Percentiles rank a stretch among this genome's conserved stretches.
phyloP scores from a whole-genome alignment of 2,329 filamentous ascomycete genomes.

The Ploettnerulaceae sp. region DNA sequence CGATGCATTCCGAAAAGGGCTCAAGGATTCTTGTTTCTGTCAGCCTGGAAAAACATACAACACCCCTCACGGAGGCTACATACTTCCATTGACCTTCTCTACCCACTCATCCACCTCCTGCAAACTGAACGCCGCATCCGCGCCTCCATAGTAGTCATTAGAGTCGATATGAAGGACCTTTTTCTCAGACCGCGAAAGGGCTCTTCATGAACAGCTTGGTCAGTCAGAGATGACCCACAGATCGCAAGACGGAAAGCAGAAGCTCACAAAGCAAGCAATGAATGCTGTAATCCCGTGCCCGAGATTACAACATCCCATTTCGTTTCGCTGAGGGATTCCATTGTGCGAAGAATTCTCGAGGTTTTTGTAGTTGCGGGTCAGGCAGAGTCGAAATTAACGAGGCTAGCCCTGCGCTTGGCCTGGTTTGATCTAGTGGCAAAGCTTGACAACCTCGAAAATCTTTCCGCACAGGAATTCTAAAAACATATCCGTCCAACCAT shows the following conservation, averaged over 20 bases:
- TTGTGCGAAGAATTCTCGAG: slow-evolving; percentile 35
- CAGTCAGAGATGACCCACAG: slow-evolving; percentile 59
- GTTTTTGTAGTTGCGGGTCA: background rate
- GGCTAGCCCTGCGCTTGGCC: slow-evolving; percentile 19
- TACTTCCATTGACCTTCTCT: slow-evolving; percentile 38
- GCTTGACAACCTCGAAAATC: background rate
- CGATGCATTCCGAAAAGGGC: slow-evolving; percentile 29
- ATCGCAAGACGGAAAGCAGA: slow-evolving; percentile 9
- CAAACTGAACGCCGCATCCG: slow-evolving; percentile 80
- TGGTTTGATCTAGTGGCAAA: slow-evolving; percentile 3
- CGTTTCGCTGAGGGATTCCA: slow-evolving; percentile 72
- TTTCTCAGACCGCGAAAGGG: slow-evolving; percentile 86
- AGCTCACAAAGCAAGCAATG: slow-evolving; percentile 69
- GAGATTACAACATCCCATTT: slow-evolving; percentile 76
- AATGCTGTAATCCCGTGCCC: slow-evolving; percentile 74
- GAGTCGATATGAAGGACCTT: slow-evolving; percentile 85
- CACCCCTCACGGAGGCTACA: background rate
- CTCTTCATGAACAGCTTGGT: slow-evolving; percentile 65
- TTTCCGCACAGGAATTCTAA: slow-evolving; percentile 28
- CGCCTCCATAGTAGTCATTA: slow-evolving; percentile 82
- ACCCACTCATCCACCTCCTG: slow-evolving; percentile 77
- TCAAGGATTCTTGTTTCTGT: slow-evolving; percentile 15
- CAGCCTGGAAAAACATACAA: background rate
- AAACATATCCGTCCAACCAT: slow-evolving; percentile 39
- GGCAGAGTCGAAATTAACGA: slow-evolving; percentile 13